These are phyloP conservation scores for Chamaecrista fasciculata DNA, from an alignment of 306 rosid species.

Conservation along the genomic window DNA sequence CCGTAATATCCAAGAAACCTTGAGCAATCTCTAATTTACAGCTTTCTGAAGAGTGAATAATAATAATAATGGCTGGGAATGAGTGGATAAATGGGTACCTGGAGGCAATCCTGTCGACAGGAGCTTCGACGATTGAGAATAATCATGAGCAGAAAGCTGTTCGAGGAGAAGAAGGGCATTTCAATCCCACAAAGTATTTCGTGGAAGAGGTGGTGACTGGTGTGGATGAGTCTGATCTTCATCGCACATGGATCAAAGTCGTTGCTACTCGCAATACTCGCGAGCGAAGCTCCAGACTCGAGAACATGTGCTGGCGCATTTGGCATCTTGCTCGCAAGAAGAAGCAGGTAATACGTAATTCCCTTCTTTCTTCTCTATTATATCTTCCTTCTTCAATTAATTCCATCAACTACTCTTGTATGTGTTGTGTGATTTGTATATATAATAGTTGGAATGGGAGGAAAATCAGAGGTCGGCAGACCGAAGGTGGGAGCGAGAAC, in stretches of 20 bases:
- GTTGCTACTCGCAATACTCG: slow-evolving; percentile 91
- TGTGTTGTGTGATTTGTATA: slow-evolving; percentile 11
- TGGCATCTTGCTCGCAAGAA: slow-evolving; percentile 96
- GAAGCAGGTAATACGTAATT: slow-evolving; percentile 50
- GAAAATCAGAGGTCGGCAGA: slow-evolving; percentile 54
- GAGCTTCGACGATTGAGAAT: slow-evolving; percentile 76
- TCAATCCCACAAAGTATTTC: slow-evolving; percentile 83
- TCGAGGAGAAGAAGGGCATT: slow-evolving; percentile 59
- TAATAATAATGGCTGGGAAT: slow-evolving; percentile 84
- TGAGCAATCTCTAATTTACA: background rate
- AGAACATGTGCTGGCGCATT: slow-evolving; percentile 99
- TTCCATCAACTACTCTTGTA: too few species aligned
- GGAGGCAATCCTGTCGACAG: slow-evolving; percentile 80
- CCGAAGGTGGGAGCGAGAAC: slow-evolving; percentile 85
- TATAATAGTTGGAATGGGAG: slow-evolving; percentile 80
- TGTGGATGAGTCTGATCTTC: slow-evolving; percentile 84
- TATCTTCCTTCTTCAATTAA: too few species aligned
- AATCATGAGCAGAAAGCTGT: slow-evolving; percentile 65
- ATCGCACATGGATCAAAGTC: slow-evolving; percentile 92
- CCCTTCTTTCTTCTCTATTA: too few species aligned
- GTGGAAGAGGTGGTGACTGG: slow-evolving; percentile 92
- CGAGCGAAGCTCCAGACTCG: slow-evolving; percentile 86
- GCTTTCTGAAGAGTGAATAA: too few species aligned
- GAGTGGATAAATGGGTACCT: slow-evolving; percentile 95
- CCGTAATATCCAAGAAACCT: slow-evolving; percentile 13